Evolutionary conservation across 257 asterid species (phyloP).

Genomic region (Catharanthus roseus): DNA sequence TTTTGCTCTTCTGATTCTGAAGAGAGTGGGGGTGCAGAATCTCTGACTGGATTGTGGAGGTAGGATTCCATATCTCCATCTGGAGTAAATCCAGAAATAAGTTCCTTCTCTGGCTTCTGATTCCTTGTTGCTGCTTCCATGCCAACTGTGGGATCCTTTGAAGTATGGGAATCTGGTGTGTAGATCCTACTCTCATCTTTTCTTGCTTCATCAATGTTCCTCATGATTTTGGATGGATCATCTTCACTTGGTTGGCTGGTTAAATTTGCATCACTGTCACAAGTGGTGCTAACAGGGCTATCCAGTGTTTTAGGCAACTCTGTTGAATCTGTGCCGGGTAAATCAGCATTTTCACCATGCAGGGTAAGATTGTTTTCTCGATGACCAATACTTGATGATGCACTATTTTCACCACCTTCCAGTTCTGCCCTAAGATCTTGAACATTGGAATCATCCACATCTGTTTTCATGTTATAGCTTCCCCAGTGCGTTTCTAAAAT

Average conservation of each 20-base stretch:
- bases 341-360: constrained; percentile 9
- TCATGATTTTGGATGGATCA: constrained; percentile 18
- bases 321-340: not conserved
- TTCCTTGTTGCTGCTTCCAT: constrained; percentile 17
- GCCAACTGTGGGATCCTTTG: not conserved
- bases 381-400: constrained; percentile 11
- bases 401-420: constrained; percentile 4
- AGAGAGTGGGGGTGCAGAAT: constrained; percentile 2
- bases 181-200: constrained; percentile 18
- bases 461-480: constrained; percentile 28
- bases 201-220: constrained; percentile 21
- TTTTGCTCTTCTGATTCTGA: constrained; percentile 2
- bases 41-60: constrained; percentile 6
- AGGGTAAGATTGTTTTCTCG: constrained; percentile 14
- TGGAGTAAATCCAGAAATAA: constrained; percentile 14
- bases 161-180: constrained; percentile 23
- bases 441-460: constrained; percentile 12
- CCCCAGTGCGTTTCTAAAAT: constrained; percentile 25
- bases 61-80: constrained; percentile 21
- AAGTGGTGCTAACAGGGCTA: constrained; percentile 12
- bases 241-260: constrained; percentile 7
- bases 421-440: not conserved
- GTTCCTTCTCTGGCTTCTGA: constrained; percentile 19
- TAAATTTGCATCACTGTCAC: constrained; percentile 6
- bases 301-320: constrained; percentile 15